Evolutionary conservation across 2,329 filamentous ascomycete genomes (phyloP).

Genomic region (Pseudogymnoascus pannorum): DNA sequence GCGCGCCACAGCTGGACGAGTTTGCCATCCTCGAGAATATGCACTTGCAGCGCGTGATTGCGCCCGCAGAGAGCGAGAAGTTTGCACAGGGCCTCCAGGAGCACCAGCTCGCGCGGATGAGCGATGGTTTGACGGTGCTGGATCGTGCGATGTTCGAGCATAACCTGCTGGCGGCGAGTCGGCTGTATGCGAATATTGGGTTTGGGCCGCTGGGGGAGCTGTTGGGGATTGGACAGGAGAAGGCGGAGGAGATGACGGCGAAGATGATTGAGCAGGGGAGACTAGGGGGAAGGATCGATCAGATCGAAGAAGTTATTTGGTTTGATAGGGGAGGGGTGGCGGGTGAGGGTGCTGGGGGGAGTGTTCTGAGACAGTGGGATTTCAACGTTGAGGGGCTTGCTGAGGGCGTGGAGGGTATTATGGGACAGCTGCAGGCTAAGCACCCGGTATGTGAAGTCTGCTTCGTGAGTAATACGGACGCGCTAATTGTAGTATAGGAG

Average conservation of each 20-base stretch:
- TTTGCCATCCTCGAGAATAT: conserved; percentile 94
- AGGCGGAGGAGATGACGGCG: conserved; percentile 85
- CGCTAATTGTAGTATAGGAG: conserved; percentile 32
- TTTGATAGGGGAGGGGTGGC: conserved; percentile 79
- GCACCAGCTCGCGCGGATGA: conserved; percentile 83
- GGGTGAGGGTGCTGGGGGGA: conserved; percentile 57
- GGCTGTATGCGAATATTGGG: conserved; percentile 69
- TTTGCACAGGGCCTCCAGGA: conserved; percentile 75
- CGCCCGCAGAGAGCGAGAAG: conserved; percentile 72
- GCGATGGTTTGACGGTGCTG: conserved; percentile 87
- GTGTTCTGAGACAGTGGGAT: conserved; percentile 81
- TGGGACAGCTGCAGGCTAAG: conserved; percentile 70
- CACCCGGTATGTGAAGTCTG: conserved; percentile 55
- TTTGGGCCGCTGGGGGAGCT: conserved; percentile 69
- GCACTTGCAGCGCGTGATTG: conserved; percentile 81
- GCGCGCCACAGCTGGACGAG: conserved; percentile 66
- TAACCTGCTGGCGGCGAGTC: conserved; percentile 81
- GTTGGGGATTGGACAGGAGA: conserved; percentile 69
- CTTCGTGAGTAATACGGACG: conserved; percentile 13
- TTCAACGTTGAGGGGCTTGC: conserved; percentile 76
- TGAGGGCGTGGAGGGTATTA: conserved; percentile 83
- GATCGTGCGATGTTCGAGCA: conserved; percentile 93
- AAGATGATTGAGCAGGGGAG: conserved; percentile 94
- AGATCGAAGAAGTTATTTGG: conserved; percentile 81
- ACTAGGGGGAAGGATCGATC: conserved; percentile 82